Conservation (phyloP, 371 early-diverging fungal species). For the Mycotypha africana region DNA sequence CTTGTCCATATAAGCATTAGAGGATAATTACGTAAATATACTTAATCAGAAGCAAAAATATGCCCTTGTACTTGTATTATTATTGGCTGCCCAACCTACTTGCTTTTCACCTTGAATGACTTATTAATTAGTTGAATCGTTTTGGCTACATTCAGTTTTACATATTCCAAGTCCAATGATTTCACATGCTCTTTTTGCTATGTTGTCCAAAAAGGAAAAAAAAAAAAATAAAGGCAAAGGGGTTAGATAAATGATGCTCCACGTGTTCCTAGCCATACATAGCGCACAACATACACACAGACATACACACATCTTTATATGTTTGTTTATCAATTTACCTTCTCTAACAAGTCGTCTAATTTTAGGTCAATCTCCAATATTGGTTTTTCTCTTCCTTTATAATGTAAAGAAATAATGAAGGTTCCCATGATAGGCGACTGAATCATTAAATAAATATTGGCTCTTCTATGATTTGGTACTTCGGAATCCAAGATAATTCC, state of each 20-base stretch:
- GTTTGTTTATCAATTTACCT: slow-evolving; percentile 17
- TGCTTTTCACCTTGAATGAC: slow-evolving; percentile 45
- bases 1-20: too few relatives aligned
- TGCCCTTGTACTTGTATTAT: too few relatives aligned
- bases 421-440: slow-evolving; percentile 80
- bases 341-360: slow-evolving; percentile 90
- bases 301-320: neutral
- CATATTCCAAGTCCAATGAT: slow-evolving; percentile 86
- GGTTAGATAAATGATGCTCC: neutral
- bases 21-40: too few relatives aligned
- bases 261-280: too few relatives aligned
- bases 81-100: too few relatives aligned
- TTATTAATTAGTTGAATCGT: slow-evolving; percentile 36
- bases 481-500: slow-evolving; percentile 87
- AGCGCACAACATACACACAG: too few relatives aligned
- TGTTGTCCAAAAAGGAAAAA: neutral
- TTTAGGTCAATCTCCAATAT: slow-evolving; percentile 93
- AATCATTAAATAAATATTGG: slow-evolving; percentile 80
- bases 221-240: neutral
- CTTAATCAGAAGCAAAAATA: too few relatives aligned
- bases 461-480: slow-evolving; percentile 78
- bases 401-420: slow-evolving; percentile 81
- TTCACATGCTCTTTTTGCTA: slow-evolving; percentile 87
- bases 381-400: slow-evolving; percentile 84
- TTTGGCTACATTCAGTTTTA: slow-evolving; percentile 67